Base-by-base conservation (phyloP, 2,329 filamentous ascomycete genomes). In the Parascedosporium putredinis region DNA sequence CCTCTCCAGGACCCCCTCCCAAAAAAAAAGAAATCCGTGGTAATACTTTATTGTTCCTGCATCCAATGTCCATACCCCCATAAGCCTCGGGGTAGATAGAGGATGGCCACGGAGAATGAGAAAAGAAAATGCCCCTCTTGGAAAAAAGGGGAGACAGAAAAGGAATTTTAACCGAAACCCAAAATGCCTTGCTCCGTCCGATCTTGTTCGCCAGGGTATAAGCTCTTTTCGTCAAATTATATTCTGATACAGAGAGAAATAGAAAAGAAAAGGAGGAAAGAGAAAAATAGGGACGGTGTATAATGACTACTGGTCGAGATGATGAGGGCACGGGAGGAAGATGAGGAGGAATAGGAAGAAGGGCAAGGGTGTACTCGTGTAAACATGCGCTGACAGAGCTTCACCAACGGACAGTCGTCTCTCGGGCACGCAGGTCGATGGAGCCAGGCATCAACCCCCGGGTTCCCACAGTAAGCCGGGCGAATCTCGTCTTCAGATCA, bases 391-490 rank as follows among this genome's bases (percentile, higher is more conserved):
- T 8, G n/a, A 40, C 10, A 9, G 10, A 8, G 4, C 12, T 12
- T 42, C 38, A 78, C 77, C 76, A 80, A 8, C 50, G 58, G 40
- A 80, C 69, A 36, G 59, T 62, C 12, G 70, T 74, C 36, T 63
- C 60, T n/a, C 66, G 67, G 4, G 68, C 72, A 54, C 75, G 73
- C 27, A 66, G 55, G 55, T 80, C 76, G 1, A 62, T 64, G 49
- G 66, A 61, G 0, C 69, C 74, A 1, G 69, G 67, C 4, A 64
- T 67, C n/a, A 76, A 59, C 5, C 72, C 72, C 36, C 77, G 65
- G 7, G 75, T 76, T n/a, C 77, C 77, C 27, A 78, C 75, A 52
- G 69, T 64, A 23, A 81, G 61, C 8, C 66, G 62, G 4, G 77
- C 77, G 49, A 63, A 66, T 43, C 73, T 70, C 45, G 71, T 66